Evolutionary conservation across 495 filamentous ascomycete species (phyloP).

Genomic region (Chaetomidium leptoderma): DNA sequence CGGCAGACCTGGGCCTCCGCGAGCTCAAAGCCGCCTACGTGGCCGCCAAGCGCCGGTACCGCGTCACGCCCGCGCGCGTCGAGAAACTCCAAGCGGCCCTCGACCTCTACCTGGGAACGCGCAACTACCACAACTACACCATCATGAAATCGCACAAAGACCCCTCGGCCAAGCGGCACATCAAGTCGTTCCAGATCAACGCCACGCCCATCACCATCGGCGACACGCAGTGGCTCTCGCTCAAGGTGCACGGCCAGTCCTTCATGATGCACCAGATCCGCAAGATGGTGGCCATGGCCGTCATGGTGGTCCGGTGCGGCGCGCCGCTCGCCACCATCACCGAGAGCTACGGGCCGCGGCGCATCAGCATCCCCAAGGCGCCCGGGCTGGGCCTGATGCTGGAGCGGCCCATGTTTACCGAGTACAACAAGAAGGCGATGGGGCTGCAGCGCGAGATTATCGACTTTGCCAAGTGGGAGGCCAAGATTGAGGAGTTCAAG

Average conservation of each 20-base stretch:
- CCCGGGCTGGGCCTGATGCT: constrained; percentile 83
- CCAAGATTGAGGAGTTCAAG: constrained; percentile 83
- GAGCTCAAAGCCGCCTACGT: constrained; percentile 73
- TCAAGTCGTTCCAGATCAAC: constrained; percentile 79
- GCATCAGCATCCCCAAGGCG: constrained; percentile 88
- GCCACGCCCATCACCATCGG: constrained; percentile 72
- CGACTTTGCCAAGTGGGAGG: constrained; percentile 70
- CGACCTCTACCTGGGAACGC: constrained; percentile 68
- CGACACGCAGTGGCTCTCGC: constrained; percentile 88
- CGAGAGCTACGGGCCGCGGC: constrained; percentile 60
- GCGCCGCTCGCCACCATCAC: constrained; percentile 59
- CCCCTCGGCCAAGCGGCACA: constrained; percentile 76
- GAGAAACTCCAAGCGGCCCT: constrained; percentile 68
- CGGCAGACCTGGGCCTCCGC: constrained; percentile 62
- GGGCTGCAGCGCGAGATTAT: constrained; percentile 58
- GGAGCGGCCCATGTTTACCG: constrained; percentile 84
- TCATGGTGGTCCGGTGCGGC: constrained; percentile 77
- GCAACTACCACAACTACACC: constrained; percentile 95
- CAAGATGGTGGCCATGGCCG: constrained; percentile 94
- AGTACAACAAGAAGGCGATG: constrained; percentile 63
- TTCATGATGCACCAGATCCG: constrained; percentile 99
- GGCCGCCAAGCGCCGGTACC: constrained; percentile 72
- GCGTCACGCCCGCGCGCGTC: constrained; percentile 66
- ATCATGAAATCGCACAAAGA: constrained; percentile 77
- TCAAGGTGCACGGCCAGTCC: constrained; percentile 93